phyloP scores from a whole-genome alignment of 192 early-diverging fungal species.

The Coemansia sp. region DNA sequence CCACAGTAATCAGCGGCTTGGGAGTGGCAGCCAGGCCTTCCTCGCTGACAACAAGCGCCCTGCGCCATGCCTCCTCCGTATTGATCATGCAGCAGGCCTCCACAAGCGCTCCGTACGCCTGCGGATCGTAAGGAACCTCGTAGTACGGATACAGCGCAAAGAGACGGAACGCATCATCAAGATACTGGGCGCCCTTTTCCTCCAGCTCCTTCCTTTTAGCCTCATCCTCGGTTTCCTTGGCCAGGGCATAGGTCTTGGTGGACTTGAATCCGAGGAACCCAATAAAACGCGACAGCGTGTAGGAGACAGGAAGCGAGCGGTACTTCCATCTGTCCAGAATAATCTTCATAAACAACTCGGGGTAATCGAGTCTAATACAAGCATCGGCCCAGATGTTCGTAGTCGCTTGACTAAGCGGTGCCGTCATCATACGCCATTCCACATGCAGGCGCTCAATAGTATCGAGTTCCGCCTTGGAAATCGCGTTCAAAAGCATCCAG shows the following conservation, averaged over 20 bases:
- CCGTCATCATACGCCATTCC: slow-evolving; percentile 41
- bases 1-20: slow-evolving; percentile 19
- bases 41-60: slow-evolving; percentile 37
- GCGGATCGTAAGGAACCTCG: slow-evolving; percentile 20
- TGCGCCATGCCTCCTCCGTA: slow-evolving; percentile 44
- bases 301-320: slow-evolving; percentile 37
- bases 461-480: slow-evolving; percentile 33
- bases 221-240: not conserved
- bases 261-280: slow-evolving; percentile 19
- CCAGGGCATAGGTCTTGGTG: not conserved
- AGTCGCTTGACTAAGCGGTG: slow-evolving; percentile 44
- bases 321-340: slow-evolving; percentile 52
- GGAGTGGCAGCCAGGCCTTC: slow-evolving; percentile 27
- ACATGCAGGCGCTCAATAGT: slow-evolving; percentile 15
- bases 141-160: slow-evolving; percentile 52
- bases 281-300: slow-evolving; percentile 32
- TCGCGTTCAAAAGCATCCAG: slow-evolving; percentile 35
- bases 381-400: slow-evolving; percentile 38
- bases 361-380: slow-evolving; percentile 28
- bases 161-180: slow-evolving; percentile 44
- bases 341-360: slow-evolving; percentile 27
- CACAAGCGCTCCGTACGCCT: slow-evolving; percentile 43
- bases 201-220: not conserved
- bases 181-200: not conserved
- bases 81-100: slow-evolving; percentile 42